phyloP scores from a whole-genome alignment of 306 rosid genomes.

The Astragalus glycyphyllos region DNA sequence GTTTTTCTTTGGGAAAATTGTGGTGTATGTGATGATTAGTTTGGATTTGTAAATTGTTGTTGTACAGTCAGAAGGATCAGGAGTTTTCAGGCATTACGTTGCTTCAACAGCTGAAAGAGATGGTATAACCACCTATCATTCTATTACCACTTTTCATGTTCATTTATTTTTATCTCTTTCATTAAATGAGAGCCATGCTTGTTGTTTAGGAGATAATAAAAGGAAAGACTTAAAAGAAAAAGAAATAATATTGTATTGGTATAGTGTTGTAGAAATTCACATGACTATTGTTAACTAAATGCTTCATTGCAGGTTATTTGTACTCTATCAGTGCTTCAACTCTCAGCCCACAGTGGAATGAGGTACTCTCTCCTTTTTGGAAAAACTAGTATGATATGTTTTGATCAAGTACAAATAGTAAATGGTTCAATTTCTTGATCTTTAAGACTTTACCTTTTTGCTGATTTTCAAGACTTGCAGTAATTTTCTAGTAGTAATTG shows the following conservation, averaged over 20 bases:
- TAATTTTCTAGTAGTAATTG: no score
- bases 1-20: conserved; percentile 9
- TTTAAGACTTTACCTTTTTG: no score
- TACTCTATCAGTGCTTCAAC: conserved; percentile 93
- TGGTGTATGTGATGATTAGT: conserved; percentile 24
- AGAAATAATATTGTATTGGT: not conserved
- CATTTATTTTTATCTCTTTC: conserved; percentile 34
- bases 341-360: conserved; percentile 74
- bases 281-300: conserved; percentile 7
- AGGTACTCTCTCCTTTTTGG: conserved; percentile 46
- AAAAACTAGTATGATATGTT: no score
- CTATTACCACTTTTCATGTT: conserved; percentile 9
- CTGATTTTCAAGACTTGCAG: no score
- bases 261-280: conserved; percentile 35
- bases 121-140: conserved; percentile 58
- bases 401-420: no score
- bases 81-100: conserved; percentile 71
- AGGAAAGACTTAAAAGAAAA: no score
- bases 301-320: conserved; percentile 72
- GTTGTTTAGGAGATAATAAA: no score
- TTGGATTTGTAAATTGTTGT: conserved; percentile 42
- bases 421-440: no score
- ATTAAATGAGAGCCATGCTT: conserved; percentile 16
- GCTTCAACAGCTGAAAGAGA: conserved; percentile 93
- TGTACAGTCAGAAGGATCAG: conserved; percentile 69